A percentile compares a stretch with the other conserved stretches of the same genome.
These are phyloP conservation scores for Melanomma pulvis-pyrius DNA, from an alignment of 495 filamentous ascomycete species.

Conservation along the genomic window DNA sequence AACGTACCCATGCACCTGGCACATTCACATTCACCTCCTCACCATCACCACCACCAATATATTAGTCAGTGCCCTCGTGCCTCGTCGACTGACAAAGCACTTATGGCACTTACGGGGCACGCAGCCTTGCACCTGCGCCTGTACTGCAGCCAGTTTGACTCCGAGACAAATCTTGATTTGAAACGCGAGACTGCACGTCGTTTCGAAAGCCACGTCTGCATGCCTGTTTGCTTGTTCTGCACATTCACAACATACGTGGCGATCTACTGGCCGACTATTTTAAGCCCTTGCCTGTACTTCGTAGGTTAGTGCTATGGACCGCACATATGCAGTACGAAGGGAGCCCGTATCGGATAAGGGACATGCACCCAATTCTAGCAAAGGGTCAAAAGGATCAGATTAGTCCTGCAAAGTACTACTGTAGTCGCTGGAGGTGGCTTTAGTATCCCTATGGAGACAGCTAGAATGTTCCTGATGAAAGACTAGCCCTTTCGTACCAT, in stretches of 20 bases:
- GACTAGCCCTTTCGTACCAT: no score
- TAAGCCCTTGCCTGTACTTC: not conserved
- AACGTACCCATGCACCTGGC: not conserved
- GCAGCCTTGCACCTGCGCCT: constrained; percentile 9
- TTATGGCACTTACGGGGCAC: not conserved
- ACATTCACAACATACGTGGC: constrained; percentile 8
- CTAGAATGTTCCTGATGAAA: no score
- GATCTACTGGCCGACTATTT: not conserved
- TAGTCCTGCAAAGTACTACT: no score
- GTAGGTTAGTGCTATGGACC: not conserved
- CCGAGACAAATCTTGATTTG: no score
- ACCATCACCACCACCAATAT: constrained; percentile 12
- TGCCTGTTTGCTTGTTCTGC: constrained; percentile 6
- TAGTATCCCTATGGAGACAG: no score
- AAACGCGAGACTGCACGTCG: constrained; percentile 29
- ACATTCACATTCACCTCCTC: not conserved
- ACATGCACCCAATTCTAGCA: no score
- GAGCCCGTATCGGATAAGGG: no score
- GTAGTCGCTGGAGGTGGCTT: no score
- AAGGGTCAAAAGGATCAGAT: no score
- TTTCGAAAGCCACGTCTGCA: not conserved
- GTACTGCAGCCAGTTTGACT: no score
- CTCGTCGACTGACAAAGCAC: not conserved
- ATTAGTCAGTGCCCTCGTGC: constrained; percentile 1
- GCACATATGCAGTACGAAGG: no score